Evolutionary conservation across 768 basidiomycete species (phyloP), one percentile per base, ranked within the genome.

Genomic region (Antrodiella citrinella): DNA sequence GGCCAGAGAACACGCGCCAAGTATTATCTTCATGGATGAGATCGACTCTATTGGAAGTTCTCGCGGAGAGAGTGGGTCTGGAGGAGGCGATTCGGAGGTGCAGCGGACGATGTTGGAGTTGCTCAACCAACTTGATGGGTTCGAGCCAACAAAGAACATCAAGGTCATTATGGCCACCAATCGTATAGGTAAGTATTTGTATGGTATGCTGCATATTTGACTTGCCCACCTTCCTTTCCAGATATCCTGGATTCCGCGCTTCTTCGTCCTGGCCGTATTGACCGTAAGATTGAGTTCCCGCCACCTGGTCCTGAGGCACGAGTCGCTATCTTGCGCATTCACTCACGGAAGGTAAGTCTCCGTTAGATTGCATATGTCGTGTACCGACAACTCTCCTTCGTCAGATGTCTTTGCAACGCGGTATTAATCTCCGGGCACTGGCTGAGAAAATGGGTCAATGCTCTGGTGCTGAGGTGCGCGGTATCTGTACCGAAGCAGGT

Each of bases 361-460:
- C 22, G n/a, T 39, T 50, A 3, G 18, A 21, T 44, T 25, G 21
- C 12, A 26, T 55, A 20, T 51, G 22, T 22, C 42, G 38, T 10
- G 21, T 23, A 12, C 13, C 1, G 18, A 45, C n/a, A 20, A 21
- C 45, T 18, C 35, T 44, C 18, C 13, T 50, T 30, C 15, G 1
- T 55, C 30, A 92, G 89, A 99, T 98, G 95, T 97, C 92, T 1
- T 73, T 98, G 24, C 95, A 98, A 70, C 80, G 95, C 51, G 94
- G 94, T 1, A 99, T 99, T 68, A 93, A 99, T 70, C 77, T 97
- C n/a, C 86, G 91, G 13, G 84, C 86, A 2, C 74, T 99, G 2
- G 95, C 95, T 0, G 95, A 98, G 67, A 98, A 99, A 77, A 99
- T 98, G 95, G 95, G 95, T 0, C 91, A 96, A 62, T 97, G 95